Evolutionary conservation across 208 protist genomes (phyloP).

Genomic region (Borovskyia barvae): DNA sequence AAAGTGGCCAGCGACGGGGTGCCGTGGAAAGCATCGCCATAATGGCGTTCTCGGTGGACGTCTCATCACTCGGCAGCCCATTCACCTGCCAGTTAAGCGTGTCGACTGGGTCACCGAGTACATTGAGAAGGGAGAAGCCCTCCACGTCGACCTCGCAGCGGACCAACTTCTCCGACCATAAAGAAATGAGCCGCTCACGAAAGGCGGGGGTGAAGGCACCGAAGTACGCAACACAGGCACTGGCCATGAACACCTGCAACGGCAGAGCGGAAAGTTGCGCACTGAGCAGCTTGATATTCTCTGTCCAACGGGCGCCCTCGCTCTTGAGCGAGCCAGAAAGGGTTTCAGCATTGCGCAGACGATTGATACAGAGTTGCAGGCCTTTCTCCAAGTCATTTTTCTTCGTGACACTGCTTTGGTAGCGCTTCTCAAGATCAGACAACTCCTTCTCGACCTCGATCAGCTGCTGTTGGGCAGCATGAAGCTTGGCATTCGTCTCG

Average conservation of each 20-base stretch:
- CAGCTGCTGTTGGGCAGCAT: conserved; percentile 87
- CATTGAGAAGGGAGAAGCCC: conserved; percentile 41
- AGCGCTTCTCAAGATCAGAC: conserved; percentile 82
- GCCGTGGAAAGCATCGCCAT: conserved; percentile 79
- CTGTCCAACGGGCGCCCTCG: conserved; percentile 94
- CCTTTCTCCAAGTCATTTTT: conserved; percentile 91
- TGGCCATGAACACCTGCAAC: conserved; percentile 94
- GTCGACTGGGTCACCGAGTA: conserved; percentile 93
- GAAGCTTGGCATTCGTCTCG: conserved; percentile 87
- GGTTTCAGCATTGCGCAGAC: conserved; percentile 93
- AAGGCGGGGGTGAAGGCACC: conserved; percentile 94
- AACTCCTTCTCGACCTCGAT: conserved; percentile 92
- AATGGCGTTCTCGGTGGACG: conserved; percentile 96
- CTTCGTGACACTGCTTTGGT: conserved; percentile 82
- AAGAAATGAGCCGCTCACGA: conserved; percentile 79
- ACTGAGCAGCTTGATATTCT: conserved; percentile 83
- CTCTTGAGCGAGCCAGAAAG: conserved; percentile 93
- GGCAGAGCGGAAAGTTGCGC: conserved; percentile 74
- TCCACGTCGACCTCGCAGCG: conserved; percentile 54
- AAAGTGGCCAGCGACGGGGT: conserved; percentile 91
- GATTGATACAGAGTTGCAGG: conserved; percentile 80
- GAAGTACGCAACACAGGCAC: conserved; percentile 94
- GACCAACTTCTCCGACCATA: conserved; percentile 72
- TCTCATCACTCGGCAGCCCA: conserved; percentile 95
- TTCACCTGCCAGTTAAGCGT: conserved; percentile 97